Base-by-base conservation (phyloP, 768 basidiomycete genomes). In the Termitomyces titanicus region DNA sequence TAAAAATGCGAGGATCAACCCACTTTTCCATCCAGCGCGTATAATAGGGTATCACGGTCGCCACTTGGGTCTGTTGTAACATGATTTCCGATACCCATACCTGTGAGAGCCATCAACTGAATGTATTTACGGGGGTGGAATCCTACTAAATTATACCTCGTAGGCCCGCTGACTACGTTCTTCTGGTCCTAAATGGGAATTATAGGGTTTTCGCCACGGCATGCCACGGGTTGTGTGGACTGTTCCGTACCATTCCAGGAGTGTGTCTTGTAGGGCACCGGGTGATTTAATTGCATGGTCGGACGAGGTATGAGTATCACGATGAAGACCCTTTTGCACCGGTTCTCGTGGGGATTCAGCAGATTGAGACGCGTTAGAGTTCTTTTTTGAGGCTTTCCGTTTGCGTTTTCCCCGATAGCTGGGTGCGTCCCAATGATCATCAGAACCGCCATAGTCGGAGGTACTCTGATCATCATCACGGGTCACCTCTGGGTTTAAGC, bases 61-160 rank as follows among this genome's bases (percentile, higher is more conserved):
- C 79, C 33, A 97, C 94, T 68, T 96, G 94, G 0, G 95, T 98
- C 70, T 98, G 95, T 69, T 98, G 95, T 2, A 95, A 78, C 95
- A 97, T 97, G 54, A 97, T 86, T 72, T 98, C 93, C 13, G 87
- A 91, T 22, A 94, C 79, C 89, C 91, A 92, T 24, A 93, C 89
- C 90, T 90, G 61, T 15, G 27, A 25, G 24, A 50, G 33, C 51
- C 22, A 47, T 31, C 20, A 55, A 38, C 27, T 31, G 40, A 39
- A 43, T 37, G 29, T 45, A 34, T 1, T n/a, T n/a, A n/a, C n/a
- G n/a, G 11, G 17, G 18, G 47, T 31, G 43, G 34, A 22, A 22
- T 31, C 24, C 24, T n/a, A 39, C 15, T 27, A 33, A 51, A 53
- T 9, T 43, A 53, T 64, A 94, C 94, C 80, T 97, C 93, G 64